A percentile compares a stretch with the other conserved stretches of the same genome.
phyloP scores from a whole-genome alignment of 768 basidiomycete species.

The Boletus coccyginus region DNA sequence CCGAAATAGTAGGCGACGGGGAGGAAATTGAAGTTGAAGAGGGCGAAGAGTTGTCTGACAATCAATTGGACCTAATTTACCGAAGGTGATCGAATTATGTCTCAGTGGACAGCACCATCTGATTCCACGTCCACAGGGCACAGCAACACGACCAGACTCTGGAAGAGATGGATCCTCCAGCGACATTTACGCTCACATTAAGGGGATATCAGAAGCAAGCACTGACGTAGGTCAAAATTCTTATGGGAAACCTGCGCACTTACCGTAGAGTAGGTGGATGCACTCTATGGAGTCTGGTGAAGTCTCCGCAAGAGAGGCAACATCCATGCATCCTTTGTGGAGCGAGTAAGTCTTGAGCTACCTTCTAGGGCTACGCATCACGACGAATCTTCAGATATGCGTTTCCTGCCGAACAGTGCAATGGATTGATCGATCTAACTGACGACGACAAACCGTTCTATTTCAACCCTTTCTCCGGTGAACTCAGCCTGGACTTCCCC shows the following conservation, averaged over 20 bases:
- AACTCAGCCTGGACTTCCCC: conserved; percentile 83
- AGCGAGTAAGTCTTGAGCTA: conserved; percentile 59
- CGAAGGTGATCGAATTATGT: conserved; percentile 52
- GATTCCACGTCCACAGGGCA: conserved; percentile 50
- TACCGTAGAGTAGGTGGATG: conserved; percentile 74
- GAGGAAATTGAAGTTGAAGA: conserved; percentile 86
- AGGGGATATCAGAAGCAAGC: conserved; percentile 95
- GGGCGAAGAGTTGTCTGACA: conserved; percentile 75
- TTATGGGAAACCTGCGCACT: background rate
- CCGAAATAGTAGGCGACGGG: conserved; percentile 74
- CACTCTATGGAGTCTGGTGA: conserved; percentile 76
- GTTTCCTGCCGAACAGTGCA: conserved; percentile 61
- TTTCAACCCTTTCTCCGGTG: conserved; percentile 90
- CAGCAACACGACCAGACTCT: conserved; percentile 76
- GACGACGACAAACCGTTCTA: conserved; percentile 79
- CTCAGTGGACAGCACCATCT: background rate
- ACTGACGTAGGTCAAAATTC: conserved; percentile 48
- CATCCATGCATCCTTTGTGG: conserved; percentile 92
- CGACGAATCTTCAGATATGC: conserved; percentile 52
- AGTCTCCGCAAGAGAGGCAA: conserved; percentile 62
- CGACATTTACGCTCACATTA: conserved; percentile 71
- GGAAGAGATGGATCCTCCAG: conserved; percentile 77
- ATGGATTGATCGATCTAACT: conserved; percentile 72
- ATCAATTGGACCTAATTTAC: conserved; percentile 82
- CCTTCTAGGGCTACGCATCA: background rate